These are phyloP conservation scores for Xylaria multiplex DNA, from an alignment of 2,329 filamentous ascomycete genomes.

Conservation along the genomic window DNA sequence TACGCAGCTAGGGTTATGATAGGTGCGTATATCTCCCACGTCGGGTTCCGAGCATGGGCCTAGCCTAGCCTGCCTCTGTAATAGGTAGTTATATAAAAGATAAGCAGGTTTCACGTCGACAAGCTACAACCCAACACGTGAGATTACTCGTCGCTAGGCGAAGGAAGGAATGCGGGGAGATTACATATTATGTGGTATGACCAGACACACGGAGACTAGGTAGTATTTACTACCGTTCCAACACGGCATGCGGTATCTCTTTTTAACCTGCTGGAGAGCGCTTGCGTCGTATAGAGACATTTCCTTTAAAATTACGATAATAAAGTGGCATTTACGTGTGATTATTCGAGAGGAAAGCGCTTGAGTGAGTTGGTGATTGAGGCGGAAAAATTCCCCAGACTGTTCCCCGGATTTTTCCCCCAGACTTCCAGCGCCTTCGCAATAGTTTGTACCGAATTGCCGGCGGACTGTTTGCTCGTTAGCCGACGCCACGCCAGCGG, in stretches of 20 bases:
- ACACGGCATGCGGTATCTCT: not conserved
- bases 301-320: too few species aligned
- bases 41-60: not conserved
- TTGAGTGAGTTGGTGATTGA: not conserved
- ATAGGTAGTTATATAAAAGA: not conserved
- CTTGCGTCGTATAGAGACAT: not conserved
- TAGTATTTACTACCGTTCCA: not conserved
- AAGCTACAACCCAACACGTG: not conserved
- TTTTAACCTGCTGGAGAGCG: not conserved
- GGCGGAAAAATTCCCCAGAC: not conserved
- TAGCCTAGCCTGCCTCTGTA: conserved; percentile 1
- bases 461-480: not conserved
- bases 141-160: too few species aligned
- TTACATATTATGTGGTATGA: not conserved
- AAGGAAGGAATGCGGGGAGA: conserved; percentile 29
- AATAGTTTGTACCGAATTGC: conserved; percentile 19
- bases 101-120: not conserved
- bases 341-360: not conserved
- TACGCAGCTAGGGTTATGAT: conserved; percentile 14
- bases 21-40: conserved; percentile 16
- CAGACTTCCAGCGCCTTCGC: conserved; percentile 13
- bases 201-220: conserved; percentile 1
- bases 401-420: conserved; percentile 10
- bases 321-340: not conserved
- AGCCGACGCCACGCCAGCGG: too few species aligned